Conservation (phyloP, 2,329 filamentous ascomycete genomes). For the Hypoxylon sp. region DNA sequence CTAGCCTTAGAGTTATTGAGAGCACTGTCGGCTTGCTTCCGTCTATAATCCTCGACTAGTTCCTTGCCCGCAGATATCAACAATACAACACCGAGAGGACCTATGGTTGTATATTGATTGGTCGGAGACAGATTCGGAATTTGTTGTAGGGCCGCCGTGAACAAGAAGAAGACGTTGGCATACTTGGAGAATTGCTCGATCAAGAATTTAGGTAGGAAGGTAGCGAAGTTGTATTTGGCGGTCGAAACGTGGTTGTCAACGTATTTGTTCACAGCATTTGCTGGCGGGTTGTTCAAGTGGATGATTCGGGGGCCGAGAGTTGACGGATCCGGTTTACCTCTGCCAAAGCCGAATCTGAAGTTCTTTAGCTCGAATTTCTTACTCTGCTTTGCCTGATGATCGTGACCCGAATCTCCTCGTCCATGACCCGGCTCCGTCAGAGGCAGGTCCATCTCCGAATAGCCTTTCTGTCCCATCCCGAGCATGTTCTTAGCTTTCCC, state of each 20-base stretch:
- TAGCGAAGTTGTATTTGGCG: conserved; percentile 94
- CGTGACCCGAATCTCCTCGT: conserved; percentile 53
- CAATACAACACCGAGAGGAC: conserved; percentile 89
- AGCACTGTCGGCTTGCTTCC: conserved; percentile 86
- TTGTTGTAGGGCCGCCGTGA: conserved; percentile 94
- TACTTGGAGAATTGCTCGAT: conserved; percentile 99
- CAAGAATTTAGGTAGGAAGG: conserved; percentile 96
- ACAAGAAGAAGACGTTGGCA: conserved; percentile 99
- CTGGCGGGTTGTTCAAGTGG: conserved; percentile 94
- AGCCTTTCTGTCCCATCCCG: conserved; percentile 83
- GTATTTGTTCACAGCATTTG: conserved; percentile 90
- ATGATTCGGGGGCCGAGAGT: conserved; percentile 93
- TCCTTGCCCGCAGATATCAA: conserved; percentile 97
- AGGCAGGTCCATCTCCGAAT: conserved; percentile 98
- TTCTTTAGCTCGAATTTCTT: conserved; percentile 78
- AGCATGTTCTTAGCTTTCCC: conserved; percentile 91
- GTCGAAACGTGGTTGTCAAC: conserved; percentile 98
- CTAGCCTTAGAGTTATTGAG: conserved; percentile 90
- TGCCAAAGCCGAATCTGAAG: conserved; percentile 94
- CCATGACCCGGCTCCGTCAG: conserved; percentile 80
- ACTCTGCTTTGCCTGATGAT: conserved; percentile 60
- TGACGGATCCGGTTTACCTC: conserved; percentile 87
- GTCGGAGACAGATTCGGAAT: conserved; percentile 96
- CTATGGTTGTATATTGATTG: conserved; percentile 96
- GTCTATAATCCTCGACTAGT: conserved; percentile 90